Base-by-base conservation (phyloP, 257 asterid species). In the Petunia axillaris region DNA sequence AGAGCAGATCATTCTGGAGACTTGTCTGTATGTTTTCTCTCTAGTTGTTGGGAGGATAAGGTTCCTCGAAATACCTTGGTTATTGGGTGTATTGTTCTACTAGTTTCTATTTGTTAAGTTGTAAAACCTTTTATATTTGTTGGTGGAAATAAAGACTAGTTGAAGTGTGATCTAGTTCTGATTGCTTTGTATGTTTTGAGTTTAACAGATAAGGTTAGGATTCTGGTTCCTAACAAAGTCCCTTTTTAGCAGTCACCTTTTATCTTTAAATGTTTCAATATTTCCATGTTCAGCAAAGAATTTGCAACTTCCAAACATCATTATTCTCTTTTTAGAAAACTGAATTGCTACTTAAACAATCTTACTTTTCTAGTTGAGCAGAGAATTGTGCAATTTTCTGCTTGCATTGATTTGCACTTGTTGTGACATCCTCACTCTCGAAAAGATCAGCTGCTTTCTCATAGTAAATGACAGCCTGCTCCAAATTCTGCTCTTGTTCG, bases 361-460 rank as follows among this genome's bases (percentile, higher is more conserved):
- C 94, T 88, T 89, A 94, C 99, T 93, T 92, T 85, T 91, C 97
- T 38, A 94, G 68, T 84, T 90, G 92, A 77, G 98, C 91, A 83
- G 98, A 92, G 84, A 90, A 93, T 81, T 94, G 94, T 1, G 98
- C 97, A 77, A 94, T 81, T 89, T 94, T 94, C 86, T 90, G 97
- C 85, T 90, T 91, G 94, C 98, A 94, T 82, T 94, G 97, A 84
- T 93, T 94, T 74, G 98, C 96, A 75, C 94, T 79, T 71, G 98
- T 87, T n/a, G 93, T 90, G 13, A 83, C 94, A 10, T 93, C 96
- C 86, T 94, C 98, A 78, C 93, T 89, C 85, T 89, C 91, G 83
- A 93, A 94, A 85, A 93, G 94, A 85, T 94, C 98, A 87, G 97
- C 88, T 76, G 98, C 97, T 84, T 79, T 90, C 78, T 93, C 97